A percentile compares a stretch with the other conserved stretches of the same genome.
Evolutionary conservation across 495 filamentous ascomycete genomes (phyloP).

Genomic region (Pyrenopolyporus hunteri): DNA sequence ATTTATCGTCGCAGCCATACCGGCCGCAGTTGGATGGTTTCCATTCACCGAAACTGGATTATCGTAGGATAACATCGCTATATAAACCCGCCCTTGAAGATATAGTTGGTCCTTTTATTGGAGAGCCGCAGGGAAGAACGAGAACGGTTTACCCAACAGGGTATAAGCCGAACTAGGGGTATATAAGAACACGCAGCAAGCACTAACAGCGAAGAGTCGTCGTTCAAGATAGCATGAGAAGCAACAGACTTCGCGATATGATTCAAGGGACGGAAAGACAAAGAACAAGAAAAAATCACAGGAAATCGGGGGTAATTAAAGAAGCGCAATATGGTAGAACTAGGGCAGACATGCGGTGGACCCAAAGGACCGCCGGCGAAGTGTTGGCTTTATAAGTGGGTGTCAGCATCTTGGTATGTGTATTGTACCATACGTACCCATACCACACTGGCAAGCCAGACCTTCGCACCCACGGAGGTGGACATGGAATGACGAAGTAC

Average conservation of each 20-base stretch:
- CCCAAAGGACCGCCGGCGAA: constrained; percentile 31
- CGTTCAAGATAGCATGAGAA: background rate
- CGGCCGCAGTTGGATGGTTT: constrained; percentile 41
- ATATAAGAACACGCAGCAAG: constrained; percentile 12
- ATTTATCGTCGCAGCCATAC: constrained; percentile 43
- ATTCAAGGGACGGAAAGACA: constrained; percentile 4
- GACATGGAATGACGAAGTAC: constrained; percentile 36
- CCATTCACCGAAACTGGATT: constrained; percentile 47
- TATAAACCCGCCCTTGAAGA: background rate
- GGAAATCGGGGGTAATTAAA: constrained; percentile 39
- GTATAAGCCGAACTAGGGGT: constrained; percentile 7
- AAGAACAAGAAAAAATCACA: constrained; percentile 27
- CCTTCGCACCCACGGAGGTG: no score
- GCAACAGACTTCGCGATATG: constrained; percentile 18
- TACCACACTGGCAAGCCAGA: no score
- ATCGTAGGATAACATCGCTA: constrained; percentile 53
- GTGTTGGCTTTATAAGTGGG: constrained; percentile 38
- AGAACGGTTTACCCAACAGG: constrained; percentile 4
- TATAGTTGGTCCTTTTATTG: constrained; percentile 1
- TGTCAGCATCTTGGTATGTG: constrained; percentile 21
- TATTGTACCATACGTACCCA: no score
- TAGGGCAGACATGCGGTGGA: constrained; percentile 32
- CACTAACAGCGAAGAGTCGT: constrained; percentile 14
- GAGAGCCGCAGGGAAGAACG: background rate
- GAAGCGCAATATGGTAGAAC: constrained; percentile 33